These are phyloP conservation scores for Irpex lacteus DNA, from an alignment of 1,284 basidiomycete genomes.

Conservation along the genomic window DNA sequence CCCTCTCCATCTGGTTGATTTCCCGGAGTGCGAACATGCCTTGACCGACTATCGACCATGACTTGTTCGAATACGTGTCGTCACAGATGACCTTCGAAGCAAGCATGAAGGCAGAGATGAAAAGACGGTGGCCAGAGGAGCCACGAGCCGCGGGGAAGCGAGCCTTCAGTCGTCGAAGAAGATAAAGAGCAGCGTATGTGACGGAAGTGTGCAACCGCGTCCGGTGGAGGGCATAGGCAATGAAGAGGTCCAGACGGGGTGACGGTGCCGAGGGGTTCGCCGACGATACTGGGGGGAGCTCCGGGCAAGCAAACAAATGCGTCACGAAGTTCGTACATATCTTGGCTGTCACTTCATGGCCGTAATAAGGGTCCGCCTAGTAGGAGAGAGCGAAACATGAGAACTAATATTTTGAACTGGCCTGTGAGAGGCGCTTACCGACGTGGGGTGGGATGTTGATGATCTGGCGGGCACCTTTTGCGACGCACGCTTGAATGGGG, in stretches of 20 bases:
- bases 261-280: conserved; percentile 44
- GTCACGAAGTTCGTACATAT: conserved; percentile 78
- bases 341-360: conserved; percentile 66
- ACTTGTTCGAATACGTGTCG: conserved; percentile 96
- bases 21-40: conserved; percentile 88
- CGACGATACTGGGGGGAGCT: conserved; percentile 36
- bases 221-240: conserved; percentile 88
- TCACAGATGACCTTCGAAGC: conserved; percentile 90
- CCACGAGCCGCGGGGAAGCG: conserved; percentile 91
- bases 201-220: conserved; percentile 83
- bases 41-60: conserved; percentile 92
- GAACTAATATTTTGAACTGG: not conserved
- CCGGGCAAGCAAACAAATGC: conserved; percentile 75
- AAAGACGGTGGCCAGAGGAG: conserved; percentile 87
- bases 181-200: conserved; percentile 82
- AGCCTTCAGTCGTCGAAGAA: conserved; percentile 85
- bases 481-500: conserved; percentile 26
- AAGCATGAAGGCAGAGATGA: conserved; percentile 95
- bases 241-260: conserved; percentile 71
- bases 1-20: conserved; percentile 95
- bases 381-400: not conserved
- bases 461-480: conserved; percentile 20
- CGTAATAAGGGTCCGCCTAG: conserved; percentile 69
- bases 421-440: conserved; percentile 14
- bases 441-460: conserved; percentile 15